Percentiles rank a stretch among this genome's conserved stretches.
Conservation (phyloP, 139 green algal genomes). For the Coccomyxa sp. region DNA sequence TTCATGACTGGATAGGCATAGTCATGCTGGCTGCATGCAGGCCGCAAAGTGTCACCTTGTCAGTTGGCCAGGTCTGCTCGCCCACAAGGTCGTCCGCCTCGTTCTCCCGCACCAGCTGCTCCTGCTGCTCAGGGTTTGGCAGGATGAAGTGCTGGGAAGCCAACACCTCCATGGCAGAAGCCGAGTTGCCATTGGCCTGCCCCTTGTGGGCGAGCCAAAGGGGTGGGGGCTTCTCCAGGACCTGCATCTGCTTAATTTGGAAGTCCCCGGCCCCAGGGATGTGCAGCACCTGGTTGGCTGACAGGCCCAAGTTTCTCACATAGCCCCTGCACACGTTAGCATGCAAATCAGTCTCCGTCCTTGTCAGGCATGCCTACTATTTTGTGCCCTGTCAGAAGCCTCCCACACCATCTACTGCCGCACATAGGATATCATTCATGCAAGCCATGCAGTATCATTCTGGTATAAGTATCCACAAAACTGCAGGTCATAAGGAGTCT, state of each 20-base stretch:
- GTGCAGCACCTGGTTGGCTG: constrained; percentile 70
- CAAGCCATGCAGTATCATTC: background rate
- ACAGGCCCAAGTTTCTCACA: constrained; percentile 60
- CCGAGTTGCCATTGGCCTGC: background rate
- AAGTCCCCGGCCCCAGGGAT: constrained; percentile 78
- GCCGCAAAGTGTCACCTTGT: constrained; percentile 52
- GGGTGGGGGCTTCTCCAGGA: constrained; percentile 21
- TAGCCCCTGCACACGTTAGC: constrained; percentile 45
- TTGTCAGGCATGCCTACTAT: background rate
- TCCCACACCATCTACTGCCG: background rate
- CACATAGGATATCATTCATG: background rate
- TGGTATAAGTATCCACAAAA: background rate
- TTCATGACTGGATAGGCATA: background rate
- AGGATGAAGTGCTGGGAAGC: constrained; percentile 1
- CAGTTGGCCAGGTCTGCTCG: constrained; percentile 93
- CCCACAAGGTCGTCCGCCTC: constrained; percentile 38
- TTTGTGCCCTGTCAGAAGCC: too few relatives aligned
- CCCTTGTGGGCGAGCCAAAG: background rate
- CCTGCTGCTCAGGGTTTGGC: constrained; percentile 39
- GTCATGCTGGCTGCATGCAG: too few relatives aligned
- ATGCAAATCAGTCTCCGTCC: background rate
- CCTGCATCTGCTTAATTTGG: constrained; percentile 59
- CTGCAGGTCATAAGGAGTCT: background rate
- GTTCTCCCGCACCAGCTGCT: constrained; percentile 68
- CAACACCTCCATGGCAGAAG: constrained; percentile 26